Evolutionary conservation across 805 yeast genomes (phyloP).

Genomic region (Yarrowia alimentaria): DNA sequence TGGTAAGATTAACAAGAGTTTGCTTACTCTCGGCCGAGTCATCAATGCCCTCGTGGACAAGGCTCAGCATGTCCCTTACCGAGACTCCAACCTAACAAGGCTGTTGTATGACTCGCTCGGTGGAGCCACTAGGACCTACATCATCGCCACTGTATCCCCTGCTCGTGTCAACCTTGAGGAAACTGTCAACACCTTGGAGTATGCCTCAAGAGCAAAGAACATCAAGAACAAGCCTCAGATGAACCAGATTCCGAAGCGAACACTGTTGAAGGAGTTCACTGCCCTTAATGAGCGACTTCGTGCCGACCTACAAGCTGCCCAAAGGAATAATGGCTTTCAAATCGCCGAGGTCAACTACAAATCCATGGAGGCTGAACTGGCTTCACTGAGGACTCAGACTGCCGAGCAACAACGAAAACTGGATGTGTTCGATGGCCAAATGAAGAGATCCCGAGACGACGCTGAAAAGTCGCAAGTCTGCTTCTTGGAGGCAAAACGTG

Average conservation of each 20-base stretch:
- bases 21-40: constrained; percentile 84
- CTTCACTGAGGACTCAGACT: constrained; percentile 50
- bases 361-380: constrained; percentile 47
- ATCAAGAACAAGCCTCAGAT: constrained; percentile 72
- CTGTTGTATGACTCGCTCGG: constrained; percentile 81
- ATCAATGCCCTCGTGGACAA: constrained; percentile 69
- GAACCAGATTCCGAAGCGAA: constrained; percentile 48
- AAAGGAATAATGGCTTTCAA: constrained; percentile 66
- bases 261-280: constrained; percentile 53
- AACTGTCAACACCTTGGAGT: constrained; percentile 79
- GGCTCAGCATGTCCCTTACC: constrained; percentile 72
- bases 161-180: constrained; percentile 76
- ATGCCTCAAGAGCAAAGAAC: constrained; percentile 82
- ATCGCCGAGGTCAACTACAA: constrained; percentile 52
- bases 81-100: constrained; percentile 80
- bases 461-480: constrained; percentile 31
- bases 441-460: constrained; percentile 42
- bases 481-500: constrained; percentile 6
- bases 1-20: constrained; percentile 85
- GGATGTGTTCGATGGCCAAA: constrained; percentile 50
- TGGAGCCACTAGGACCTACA: constrained; percentile 80
- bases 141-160: constrained; percentile 85
- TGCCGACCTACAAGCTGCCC: constrained; percentile 60
- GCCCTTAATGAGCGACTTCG: constrained; percentile 56
- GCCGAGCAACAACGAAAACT: constrained; percentile 52